Evolutionary conservation across 306 rosid genomes (phyloP).

Genomic region (Erythrophleum fordii): DNA sequence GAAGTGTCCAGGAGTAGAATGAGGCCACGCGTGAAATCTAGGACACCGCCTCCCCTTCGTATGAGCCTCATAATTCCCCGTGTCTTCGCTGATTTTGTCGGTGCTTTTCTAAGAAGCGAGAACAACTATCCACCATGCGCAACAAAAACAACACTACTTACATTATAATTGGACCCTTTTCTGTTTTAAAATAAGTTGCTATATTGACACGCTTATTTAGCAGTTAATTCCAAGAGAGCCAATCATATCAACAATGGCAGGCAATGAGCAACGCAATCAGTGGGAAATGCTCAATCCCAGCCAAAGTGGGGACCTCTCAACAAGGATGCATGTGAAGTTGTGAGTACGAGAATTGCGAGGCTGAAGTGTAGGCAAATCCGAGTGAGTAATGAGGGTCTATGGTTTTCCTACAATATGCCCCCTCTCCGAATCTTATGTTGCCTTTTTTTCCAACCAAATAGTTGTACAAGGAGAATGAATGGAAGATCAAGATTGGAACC

Average conservation of each 20-base stretch:
- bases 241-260: background rate
- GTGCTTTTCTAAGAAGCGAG: constrained; percentile 25
- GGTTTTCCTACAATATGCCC: too few relatives aligned
- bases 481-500: constrained; percentile 15
- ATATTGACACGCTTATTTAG: too few relatives aligned
- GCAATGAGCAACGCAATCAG: constrained; percentile 27
- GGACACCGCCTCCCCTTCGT: constrained; percentile 39
- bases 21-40: constrained; percentile 64
- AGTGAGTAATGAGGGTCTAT: constrained; percentile 7
- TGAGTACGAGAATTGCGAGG: background rate
- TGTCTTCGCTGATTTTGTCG: constrained; percentile 35
- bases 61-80: background rate
- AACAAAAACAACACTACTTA: background rate
- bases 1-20: background rate
- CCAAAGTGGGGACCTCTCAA: background rate
- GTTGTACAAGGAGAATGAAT: constrained; percentile 17
- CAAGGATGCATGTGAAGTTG: constrained; percentile 16
- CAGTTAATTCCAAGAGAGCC: background rate
- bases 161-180: background rate
- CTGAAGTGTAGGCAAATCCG: constrained; percentile 23
- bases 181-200: background rate
- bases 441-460: constrained; percentile 40
- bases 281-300: background rate
- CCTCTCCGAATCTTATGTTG: constrained; percentile 24
- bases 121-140: constrained; percentile 4